Percentiles rank a stretch among this genome's conserved stretches.
Evolutionary conservation across 345 rosid genomes (phyloP).

Genomic region (Durio zibethinus): DNA sequence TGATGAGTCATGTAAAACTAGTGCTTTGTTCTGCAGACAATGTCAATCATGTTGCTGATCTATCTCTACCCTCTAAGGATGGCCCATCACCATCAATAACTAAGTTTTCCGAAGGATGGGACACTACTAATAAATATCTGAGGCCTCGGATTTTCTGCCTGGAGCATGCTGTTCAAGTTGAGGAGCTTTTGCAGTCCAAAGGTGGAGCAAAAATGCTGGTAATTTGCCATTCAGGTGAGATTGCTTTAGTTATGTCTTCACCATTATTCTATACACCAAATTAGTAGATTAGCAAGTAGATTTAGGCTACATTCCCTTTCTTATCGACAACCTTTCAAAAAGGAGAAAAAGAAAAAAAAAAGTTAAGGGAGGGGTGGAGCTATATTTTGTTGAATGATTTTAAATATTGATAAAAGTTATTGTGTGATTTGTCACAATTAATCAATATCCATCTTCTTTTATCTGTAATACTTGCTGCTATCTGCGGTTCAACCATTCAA

Average conservation of each 20-base stretch:
- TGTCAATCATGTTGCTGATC: constrained; percentile 15
- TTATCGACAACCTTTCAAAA: background rate
- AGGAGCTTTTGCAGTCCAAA: constrained; percentile 61
- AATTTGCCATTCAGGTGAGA: constrained; percentile 94
- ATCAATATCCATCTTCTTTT: background rate
- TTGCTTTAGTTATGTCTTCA: constrained; percentile 1
- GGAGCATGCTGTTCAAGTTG: constrained; percentile 79
- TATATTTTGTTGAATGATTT: background rate
- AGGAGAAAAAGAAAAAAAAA: background rate
- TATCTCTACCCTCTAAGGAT: constrained; percentile 31
- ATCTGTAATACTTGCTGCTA: no score
- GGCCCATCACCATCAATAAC: constrained; percentile 23
- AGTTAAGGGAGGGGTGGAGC: background rate
- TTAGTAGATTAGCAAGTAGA: background rate
- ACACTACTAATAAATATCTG: constrained; percentile 43
- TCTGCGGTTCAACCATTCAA: no score
- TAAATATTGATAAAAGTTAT: background rate
- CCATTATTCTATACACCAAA: background rate
- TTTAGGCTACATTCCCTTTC: background rate
- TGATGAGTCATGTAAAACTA: constrained; percentile 14
- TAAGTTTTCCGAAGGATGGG: constrained; percentile 37
- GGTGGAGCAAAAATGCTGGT: constrained; percentile 83
- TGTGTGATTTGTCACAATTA: background rate
- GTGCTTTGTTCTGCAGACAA: constrained; percentile 29
- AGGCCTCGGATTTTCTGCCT: constrained; percentile 96